Evolutionary conservation across 306 rosid genomes (phyloP).

Genomic region (Gleditsia sinensis): DNA sequence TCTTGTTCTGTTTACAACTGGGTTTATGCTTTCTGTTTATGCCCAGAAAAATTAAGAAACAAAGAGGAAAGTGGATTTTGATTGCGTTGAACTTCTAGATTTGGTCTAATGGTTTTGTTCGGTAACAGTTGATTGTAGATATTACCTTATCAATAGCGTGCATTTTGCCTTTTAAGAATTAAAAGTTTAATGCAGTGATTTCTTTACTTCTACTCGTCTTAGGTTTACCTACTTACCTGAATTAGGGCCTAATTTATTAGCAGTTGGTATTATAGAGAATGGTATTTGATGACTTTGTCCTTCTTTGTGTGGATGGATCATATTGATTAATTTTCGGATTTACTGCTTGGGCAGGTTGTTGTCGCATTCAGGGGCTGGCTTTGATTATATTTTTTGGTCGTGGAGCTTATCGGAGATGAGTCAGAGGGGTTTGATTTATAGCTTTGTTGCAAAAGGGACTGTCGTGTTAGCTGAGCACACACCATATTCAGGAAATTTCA

Average conservation of each 20-base stretch:
- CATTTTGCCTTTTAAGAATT: not conserved
- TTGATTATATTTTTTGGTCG: conserved; percentile 4
- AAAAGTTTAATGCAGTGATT: not conserved
- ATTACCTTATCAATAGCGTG: not conserved
- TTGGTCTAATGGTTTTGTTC: not conserved
- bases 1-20: not conserved
- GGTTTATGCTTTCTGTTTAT: not conserved
- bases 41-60: not conserved
- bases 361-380: conserved; percentile 35
- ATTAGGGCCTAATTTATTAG: conserved; percentile 17
- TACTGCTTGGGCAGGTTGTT: conserved; percentile 27
- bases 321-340: conserved; percentile 20
- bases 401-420: conserved; percentile 63
- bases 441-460: conserved; percentile 94
- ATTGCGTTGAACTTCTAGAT: not conserved
- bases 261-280: not conserved
- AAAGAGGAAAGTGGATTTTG: not conserved
- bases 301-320: not conserved
- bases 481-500: conserved; percentile 83
- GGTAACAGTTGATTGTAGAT: conserved; percentile 10
- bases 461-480: conserved; percentile 96
- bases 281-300: not conserved
- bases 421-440: conserved; percentile 87
- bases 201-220: conserved; percentile 2
- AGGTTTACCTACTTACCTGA: conserved; percentile 16